phyloP scores from a whole-genome alignment of 164 flowering plant species.

The Vitis amurensis region DNA sequence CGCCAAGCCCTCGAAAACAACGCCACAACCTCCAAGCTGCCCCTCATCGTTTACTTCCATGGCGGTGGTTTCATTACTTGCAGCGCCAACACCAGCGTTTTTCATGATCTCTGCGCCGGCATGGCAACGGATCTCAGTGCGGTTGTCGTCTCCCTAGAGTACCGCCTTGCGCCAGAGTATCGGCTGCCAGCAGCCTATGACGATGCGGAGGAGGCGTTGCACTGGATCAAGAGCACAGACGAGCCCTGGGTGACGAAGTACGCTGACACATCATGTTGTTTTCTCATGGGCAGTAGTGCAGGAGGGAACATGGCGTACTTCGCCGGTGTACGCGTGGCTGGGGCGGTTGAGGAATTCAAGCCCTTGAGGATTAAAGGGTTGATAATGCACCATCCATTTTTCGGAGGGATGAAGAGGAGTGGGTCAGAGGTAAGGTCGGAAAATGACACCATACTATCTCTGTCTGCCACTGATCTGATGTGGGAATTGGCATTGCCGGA shows the following conservation, averaged over 20 bases:
- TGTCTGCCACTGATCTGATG: slow-evolving; percentile 24
- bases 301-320: slow-evolving; percentile 31
- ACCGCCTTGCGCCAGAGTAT: slow-evolving; percentile 62
- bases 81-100: slow-evolving; percentile 15
- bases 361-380: slow-evolving; percentile 37
- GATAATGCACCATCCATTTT: slow-evolving; percentile 32
- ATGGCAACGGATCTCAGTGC: slow-evolving; percentile 22
- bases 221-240: slow-evolving; percentile 24
- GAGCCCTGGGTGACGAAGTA: slow-evolving; percentile 22
- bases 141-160: slow-evolving; percentile 42
- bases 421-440: slow-evolving; percentile 29
- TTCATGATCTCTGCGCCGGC: slow-evolving; percentile 27
- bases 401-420: slow-evolving; percentile 35
- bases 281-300: slow-evolving; percentile 29
- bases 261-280: slow-evolving; percentile 22
- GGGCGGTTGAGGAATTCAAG: slow-evolving; percentile 7
- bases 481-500: slow-evolving; percentile 39
- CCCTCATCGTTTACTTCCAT: slow-evolving; percentile 43
- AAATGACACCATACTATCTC: slow-evolving; percentile 21
- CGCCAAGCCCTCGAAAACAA: background rate
- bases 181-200: slow-evolving; percentile 63
- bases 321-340: slow-evolving; percentile 13
- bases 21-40: slow-evolving; percentile 23
- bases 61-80: slow-evolving; percentile 55
- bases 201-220: slow-evolving; percentile 44